Base-by-base conservation (phyloP, 2,329 filamentous ascomycete genomes). In the Dactylellina drechsleri region DNA sequence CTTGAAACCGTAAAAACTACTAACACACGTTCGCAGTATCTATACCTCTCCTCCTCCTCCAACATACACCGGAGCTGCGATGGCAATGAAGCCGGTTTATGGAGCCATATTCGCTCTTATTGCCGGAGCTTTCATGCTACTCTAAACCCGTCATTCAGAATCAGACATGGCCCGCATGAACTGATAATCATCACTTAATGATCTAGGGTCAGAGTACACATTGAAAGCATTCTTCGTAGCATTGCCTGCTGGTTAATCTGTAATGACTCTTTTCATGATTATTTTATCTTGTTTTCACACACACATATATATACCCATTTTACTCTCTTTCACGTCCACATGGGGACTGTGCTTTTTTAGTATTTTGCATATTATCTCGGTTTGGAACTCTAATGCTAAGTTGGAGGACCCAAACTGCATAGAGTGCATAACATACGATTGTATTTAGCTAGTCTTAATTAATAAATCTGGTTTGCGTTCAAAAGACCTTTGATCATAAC, bases 61-160 rank as follows among this genome's bases (percentile, higher is more conserved):
- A 45, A 15, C 49, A n/a, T 74, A 74, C 57, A 74, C 70, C 10
- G 70, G 70, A 50, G 70, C 70, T n/a, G 70, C 70, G 8, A 52
- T 62, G 56, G 62, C 70, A 8, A 57, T 74, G 50, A 53, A 52
- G 26, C 70, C 70, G 50, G 62, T 50, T n/a, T 50, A 53, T 18
- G 70, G 70, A 18, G 70, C 56, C 16, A 50, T 28, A 15, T 62
- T 50, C 2, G 70, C 70, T 20, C 40, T 74, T 28, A 52, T 36
- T n/a, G 70, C 23, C 16, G 70, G 62, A 59, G 70, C 62, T 8
- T 15, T 67, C 41, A 52, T 72, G 18, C 53, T 72, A 2, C 23
- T 65, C 43, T 65, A 65, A 72, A 43, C 12, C 18, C 18, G 41
- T 57, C 12, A 18, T 26, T 41, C 40, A 28, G 23, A 13, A 26